Conservation (phyloP, 75 land plant genomes). For the Isoetes taiwanensis region DNA sequence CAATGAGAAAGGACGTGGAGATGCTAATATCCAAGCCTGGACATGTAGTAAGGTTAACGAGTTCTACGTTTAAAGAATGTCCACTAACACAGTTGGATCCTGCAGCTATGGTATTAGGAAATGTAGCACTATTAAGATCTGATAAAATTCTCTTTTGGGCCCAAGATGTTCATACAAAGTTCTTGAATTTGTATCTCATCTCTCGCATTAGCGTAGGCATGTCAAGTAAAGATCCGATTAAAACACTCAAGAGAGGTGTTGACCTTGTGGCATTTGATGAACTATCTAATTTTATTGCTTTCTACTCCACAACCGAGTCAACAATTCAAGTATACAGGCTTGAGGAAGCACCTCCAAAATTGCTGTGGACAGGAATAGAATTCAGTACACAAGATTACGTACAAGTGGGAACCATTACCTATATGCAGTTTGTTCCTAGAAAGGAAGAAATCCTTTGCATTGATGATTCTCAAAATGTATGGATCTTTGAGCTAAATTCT, state of each 20-base stretch:
- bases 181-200: not conserved
- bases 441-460: no score
- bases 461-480: slow-evolving; percentile 14
- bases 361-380: not conserved
- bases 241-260: not conserved
- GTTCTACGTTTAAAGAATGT: no score
- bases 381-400: not conserved
- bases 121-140: not conserved
- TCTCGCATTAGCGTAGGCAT: not conserved
- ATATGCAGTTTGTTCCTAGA: no score
- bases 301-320: not conserved
- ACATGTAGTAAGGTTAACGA: not conserved
- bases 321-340: not conserved
- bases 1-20: not conserved
- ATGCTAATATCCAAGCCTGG: not conserved
- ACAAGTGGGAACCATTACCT: not conserved
- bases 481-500: slow-evolving; percentile 15
- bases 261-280: not conserved
- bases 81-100: not conserved
- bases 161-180: not conserved
- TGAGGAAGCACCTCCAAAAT: not conserved
- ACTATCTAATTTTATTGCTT: not conserved
- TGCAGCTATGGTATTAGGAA: not conserved
- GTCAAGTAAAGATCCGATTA: not conserved
- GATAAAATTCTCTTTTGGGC: not conserved